Conservation (phyloP, 345 rosid genomes). For the Cardiospermum halicacabum region DNA sequence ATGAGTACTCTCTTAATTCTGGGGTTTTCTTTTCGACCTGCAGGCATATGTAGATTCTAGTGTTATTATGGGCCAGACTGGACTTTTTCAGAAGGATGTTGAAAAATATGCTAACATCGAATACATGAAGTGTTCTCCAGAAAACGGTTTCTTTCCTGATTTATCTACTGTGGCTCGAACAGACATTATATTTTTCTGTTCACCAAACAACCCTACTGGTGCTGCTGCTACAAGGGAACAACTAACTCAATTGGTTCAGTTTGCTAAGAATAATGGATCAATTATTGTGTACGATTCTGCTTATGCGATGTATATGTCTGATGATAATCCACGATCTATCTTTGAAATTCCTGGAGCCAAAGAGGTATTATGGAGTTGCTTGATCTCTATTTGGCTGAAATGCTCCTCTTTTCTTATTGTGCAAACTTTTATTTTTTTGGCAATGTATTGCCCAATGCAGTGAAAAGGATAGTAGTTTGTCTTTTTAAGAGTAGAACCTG, state of each 20-base stretch:
- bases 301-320: constrained; percentile 83
- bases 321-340: constrained; percentile 80
- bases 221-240: constrained; percentile 90
- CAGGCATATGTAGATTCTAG: constrained; percentile 98
- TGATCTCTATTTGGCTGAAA: not conserved
- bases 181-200: constrained; percentile 90
- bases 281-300: constrained; percentile 92
- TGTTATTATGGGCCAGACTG: constrained; percentile 95
- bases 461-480: not conserved
- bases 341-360: constrained; percentile 98
- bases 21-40: not conserved
- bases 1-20: not conserved
- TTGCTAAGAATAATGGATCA: constrained; percentile 89
- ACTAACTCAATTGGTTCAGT: constrained; percentile 58
- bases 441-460: not conserved
- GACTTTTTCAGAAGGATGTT: constrained; percentile 53
- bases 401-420: not conserved
- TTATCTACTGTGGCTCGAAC: constrained; percentile 61
- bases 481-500: not conserved
- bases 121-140: constrained; percentile 91
- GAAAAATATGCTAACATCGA: constrained; percentile 72
- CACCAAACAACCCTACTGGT: constrained; percentile 98
- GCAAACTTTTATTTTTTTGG: not conserved
- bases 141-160: constrained; percentile 93
- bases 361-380: constrained; percentile 44